These are phyloP conservation scores for Nannochloropsis granulata DNA, from an alignment of 108 stramenopile species.

Conservation along the genomic window DNA sequence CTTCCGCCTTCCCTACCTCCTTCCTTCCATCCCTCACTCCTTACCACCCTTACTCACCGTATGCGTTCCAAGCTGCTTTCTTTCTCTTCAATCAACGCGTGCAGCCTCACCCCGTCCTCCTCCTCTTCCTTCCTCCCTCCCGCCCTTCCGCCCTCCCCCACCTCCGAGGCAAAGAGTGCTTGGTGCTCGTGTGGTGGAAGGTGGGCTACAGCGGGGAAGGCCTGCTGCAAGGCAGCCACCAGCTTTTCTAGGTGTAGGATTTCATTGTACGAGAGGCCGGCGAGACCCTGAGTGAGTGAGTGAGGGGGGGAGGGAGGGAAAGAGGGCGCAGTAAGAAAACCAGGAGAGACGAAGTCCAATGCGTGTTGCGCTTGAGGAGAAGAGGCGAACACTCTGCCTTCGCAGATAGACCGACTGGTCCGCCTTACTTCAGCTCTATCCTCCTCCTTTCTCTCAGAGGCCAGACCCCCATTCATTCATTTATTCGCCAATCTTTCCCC, in stretches of 20 bases:
- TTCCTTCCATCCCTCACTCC: not conserved
- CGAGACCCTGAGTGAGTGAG: not conserved
- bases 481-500: not conserved
- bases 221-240: not conserved
- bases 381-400: not conserved
- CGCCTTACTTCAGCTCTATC: not conserved
- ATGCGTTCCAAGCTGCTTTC: not conserved
- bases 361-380: not conserved
- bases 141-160: not conserved
- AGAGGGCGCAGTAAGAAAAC: no score
- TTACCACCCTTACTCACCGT: not conserved
- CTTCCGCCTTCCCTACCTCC: not conserved
- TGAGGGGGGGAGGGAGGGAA: no score
- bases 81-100: not conserved
- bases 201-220: not conserved
- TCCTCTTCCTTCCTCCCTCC: not conserved
- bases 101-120: not conserved
- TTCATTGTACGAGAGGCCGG: not conserved
- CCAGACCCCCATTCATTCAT: not conserved
- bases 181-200: not conserved
- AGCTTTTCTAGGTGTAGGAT: not conserved
- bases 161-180: not conserved
- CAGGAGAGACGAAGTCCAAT: not conserved
- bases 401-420: not conserved
- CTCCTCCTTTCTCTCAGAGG: not conserved